Conservation (phyloP, 2,329 filamentous ascomycete genomes). For the Ascochyta pisi region DNA sequence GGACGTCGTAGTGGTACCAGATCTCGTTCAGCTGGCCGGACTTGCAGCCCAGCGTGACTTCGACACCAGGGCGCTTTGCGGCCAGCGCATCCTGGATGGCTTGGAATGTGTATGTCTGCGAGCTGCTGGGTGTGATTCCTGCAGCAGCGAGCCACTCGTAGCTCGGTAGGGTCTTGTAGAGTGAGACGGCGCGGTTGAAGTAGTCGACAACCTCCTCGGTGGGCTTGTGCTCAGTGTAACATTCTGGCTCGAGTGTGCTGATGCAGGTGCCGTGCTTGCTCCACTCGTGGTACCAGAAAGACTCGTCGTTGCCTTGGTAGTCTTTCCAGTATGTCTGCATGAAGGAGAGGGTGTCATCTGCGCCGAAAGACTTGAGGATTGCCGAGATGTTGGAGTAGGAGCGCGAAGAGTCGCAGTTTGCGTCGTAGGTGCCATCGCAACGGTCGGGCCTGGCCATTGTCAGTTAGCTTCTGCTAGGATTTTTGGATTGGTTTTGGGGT, state of each 20-base stretch:
- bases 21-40: constrained; percentile 59
- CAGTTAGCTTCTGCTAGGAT: background rate
- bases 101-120: constrained; percentile 65
- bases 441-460: constrained; percentile 52
- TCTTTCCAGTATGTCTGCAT: constrained; percentile 79
- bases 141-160: constrained; percentile 69
- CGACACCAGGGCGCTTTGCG: constrained; percentile 59
- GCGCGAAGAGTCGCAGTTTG: constrained; percentile 68
- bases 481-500: background rate
- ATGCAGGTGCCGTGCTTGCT: constrained; percentile 77
- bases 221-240: constrained; percentile 65
- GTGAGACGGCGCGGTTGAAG: constrained; percentile 68
- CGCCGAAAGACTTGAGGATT: constrained; percentile 64
- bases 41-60: constrained; percentile 67
- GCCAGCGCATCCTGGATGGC: constrained; percentile 65
- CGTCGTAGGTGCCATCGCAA: constrained; percentile 74
- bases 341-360: constrained; percentile 65
- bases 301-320: constrained; percentile 67
- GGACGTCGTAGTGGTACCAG: constrained; percentile 70
- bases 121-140: constrained; percentile 63
- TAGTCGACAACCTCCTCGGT: constrained; percentile 73
- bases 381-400: constrained; percentile 70
- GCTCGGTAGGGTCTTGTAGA: constrained; percentile 72
- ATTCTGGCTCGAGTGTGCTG: constrained; percentile 69
- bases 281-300: constrained; percentile 76